Percentiles rank a stretch among this genome's conserved stretches.
These are phyloP conservation scores for Fusarium anthophilum DNA, from an alignment of 2,329 filamentous ascomycete genomes.

Conservation along the genomic window DNA sequence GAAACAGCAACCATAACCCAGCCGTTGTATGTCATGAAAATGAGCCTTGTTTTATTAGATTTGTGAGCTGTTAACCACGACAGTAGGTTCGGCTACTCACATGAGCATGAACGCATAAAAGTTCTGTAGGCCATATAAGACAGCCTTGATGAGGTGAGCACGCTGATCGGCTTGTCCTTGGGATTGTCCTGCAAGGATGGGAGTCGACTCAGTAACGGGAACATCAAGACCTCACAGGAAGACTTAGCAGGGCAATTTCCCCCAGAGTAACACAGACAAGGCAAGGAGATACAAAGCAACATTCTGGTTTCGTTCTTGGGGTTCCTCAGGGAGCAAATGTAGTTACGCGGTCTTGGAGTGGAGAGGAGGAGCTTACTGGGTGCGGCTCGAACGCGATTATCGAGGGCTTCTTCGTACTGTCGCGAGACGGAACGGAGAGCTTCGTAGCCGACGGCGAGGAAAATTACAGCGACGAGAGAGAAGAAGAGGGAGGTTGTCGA, in stretches of 20 bases:
- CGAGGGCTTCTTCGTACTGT: conserved; percentile 73
- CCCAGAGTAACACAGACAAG: conserved; percentile 22
- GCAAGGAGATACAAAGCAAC: conserved; percentile 21
- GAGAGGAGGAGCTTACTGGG: conserved; percentile 58
- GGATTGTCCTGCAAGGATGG: conserved; percentile 77
- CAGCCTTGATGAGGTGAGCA: conserved; percentile 81
- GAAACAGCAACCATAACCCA: conserved; percentile 96
- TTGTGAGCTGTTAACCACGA: neutral
- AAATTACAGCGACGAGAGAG: conserved; percentile 83
- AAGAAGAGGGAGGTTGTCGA: conserved; percentile 78
- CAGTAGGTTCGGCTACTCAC: conserved; percentile 63
- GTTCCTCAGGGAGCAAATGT: conserved; percentile 12
- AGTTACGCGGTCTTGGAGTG: neutral
- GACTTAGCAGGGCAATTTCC: conserved; percentile 45
- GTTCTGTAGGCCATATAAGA: conserved; percentile 89
- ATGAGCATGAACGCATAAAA: conserved; percentile 99
- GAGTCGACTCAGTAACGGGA: conserved; percentile 69
- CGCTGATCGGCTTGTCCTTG: conserved; percentile 69
- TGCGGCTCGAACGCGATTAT: conserved; percentile 57
- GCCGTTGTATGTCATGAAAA: conserved; percentile 99
- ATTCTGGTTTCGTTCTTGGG: conserved; percentile 25
- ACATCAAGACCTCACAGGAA: conserved; percentile 46
- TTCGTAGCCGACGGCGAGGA: conserved; percentile 93
- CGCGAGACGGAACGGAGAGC: conserved; percentile 80
- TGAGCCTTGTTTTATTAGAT: conserved; percentile 69